Conservation (phyloP, 2,329 filamentous ascomycete species). For the Chaetomiaceae sp. region DNA sequence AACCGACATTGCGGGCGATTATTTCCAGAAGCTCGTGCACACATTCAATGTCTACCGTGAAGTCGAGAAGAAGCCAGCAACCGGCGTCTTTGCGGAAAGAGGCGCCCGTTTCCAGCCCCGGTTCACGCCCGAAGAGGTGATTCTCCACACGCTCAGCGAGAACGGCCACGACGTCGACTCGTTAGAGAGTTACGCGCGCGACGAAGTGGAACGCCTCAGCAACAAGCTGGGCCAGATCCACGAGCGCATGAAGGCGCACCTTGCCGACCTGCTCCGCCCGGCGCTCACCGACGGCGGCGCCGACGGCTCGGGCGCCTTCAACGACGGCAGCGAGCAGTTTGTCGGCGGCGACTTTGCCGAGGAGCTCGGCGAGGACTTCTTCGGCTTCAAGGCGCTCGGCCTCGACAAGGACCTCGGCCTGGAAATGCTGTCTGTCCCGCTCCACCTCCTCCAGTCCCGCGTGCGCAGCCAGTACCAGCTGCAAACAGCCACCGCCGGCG, state of each 20-base stretch:
- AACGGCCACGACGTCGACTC: conserved; percentile 77
- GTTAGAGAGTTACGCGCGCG: conserved; percentile 81
- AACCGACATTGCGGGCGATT: conserved; percentile 84
- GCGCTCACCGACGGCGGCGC: conserved; percentile 74
- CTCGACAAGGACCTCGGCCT: conserved; percentile 87
- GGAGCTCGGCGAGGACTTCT: conserved; percentile 97
- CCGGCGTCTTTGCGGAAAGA: conserved; percentile 36
- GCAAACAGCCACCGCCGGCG: conserved; percentile 55
- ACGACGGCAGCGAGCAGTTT: conserved; percentile 95
- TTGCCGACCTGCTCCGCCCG: conserved; percentile 88
- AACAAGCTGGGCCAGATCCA: conserved; percentile 78
- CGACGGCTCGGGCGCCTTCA: conserved; percentile 87
- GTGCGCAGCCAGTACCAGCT: conserved; percentile 81
- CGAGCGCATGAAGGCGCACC: conserved; percentile 88
- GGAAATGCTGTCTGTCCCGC: conserved; percentile 80
- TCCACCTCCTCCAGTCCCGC: conserved; percentile 88
- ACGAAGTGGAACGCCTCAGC: conserved; percentile 84
- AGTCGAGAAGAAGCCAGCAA: conserved; percentile 65
- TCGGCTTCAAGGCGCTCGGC: conserved; percentile 93
- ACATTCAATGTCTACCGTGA: conserved; percentile 81
- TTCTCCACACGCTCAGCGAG: conserved; percentile 80
- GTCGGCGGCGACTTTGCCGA: conserved; percentile 95
- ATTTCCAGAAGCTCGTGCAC: conserved; percentile 76
- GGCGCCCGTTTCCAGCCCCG: conserved; percentile 52
- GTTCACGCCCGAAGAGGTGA: conserved; percentile 77